Conservation (phyloP, 441 rosid genomes). For the Biscutella auriculata region DNA sequence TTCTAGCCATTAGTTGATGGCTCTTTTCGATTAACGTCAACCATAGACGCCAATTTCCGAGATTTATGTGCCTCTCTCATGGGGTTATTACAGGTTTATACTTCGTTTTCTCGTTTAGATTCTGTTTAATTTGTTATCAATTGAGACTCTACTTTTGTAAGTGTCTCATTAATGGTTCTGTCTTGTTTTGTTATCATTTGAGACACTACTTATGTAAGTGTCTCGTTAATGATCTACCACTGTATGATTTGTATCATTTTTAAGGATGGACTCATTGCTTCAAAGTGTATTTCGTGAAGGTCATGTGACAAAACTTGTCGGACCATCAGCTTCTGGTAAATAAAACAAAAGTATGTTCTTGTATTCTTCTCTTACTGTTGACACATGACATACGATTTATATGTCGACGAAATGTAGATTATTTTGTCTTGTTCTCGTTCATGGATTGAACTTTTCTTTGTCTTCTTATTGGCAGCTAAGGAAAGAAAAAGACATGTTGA, state of each 20-base stretch:
- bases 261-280: constrained; percentile 62
- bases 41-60: no score
- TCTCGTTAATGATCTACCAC: background rate
- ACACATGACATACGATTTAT: no score
- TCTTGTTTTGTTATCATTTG: background rate
- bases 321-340: constrained; percentile 83
- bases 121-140: background rate
- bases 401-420: no score
- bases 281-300: constrained; percentile 59
- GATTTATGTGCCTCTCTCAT: no score
- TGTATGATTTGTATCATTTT: constrained; percentile 9
- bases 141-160: background rate
- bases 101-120: no score
- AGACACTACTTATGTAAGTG: no score
- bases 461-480: constrained; percentile 36
- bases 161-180: no score
- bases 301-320: constrained; percentile 65
- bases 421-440: background rate
- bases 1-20: no score
- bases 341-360: constrained; percentile 61
- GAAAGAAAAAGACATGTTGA: constrained; percentile 56
- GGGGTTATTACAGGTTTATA: no score
- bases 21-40: no score
- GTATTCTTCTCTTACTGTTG: background rate
- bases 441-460: no score